Percentiles rank a stretch among this genome's conserved stretches.
These are phyloP conservation scores for Talaromyces ruber DNA, from an alignment of 495 filamentous ascomycete species.

Conservation along the genomic window DNA sequence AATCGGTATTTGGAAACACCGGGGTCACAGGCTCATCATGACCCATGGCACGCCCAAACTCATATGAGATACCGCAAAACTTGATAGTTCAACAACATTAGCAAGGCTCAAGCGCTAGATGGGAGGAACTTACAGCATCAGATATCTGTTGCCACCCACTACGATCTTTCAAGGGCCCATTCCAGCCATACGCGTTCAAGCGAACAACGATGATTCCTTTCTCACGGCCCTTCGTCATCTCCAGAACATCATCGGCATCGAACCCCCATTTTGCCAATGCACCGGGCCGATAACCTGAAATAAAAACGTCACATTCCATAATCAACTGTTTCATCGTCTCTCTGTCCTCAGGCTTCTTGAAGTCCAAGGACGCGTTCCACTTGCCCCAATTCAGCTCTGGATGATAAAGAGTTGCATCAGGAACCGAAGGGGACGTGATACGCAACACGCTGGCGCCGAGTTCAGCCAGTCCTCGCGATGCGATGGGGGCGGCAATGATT, in stretches of 20 bases:
- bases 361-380: constrained; percentile 43
- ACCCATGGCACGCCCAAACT: not conserved
- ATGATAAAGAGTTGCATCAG: constrained; percentile 29
- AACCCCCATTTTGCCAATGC: constrained; percentile 45
- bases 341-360: constrained; percentile 34
- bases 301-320: constrained; percentile 44
- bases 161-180: constrained; percentile 22
- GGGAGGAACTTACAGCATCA: constrained; percentile 18
- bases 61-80: not conserved
- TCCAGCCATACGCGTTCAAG: constrained; percentile 55
- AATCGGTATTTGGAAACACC: not conserved
- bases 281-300: constrained; percentile 48
- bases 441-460: not conserved
- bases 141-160: constrained; percentile 42
- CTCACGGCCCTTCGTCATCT: constrained; percentile 31
- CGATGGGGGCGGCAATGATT: constrained; percentile 43
- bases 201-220: constrained; percentile 55
- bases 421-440: constrained; percentile 44
- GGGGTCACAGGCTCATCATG: not conserved
- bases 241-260: constrained; percentile 37
- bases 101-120: not conserved
- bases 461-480: not conserved
- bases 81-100: not conserved
- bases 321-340: constrained; percentile 34
- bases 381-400: constrained; percentile 45